These are phyloP conservation scores for Amaranthus palmeri DNA, from an alignment of 148 eudicot genomes.

Conservation along the genomic window DNA sequence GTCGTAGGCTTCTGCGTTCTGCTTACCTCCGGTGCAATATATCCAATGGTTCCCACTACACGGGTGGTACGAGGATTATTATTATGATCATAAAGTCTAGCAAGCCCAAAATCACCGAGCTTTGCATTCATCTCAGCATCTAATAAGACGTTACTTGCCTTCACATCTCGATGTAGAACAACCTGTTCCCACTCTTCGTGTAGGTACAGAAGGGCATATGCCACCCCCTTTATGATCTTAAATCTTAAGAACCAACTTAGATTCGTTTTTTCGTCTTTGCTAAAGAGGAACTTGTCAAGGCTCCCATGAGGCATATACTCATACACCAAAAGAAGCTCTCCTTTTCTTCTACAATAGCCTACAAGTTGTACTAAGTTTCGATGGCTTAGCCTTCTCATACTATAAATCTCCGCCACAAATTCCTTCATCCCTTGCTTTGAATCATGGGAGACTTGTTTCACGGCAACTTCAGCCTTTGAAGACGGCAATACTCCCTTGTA, in stretches of 20 bases:
- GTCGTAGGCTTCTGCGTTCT: conserved; percentile 25
- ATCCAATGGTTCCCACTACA: conserved; percentile 38
- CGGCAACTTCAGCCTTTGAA: conserved; percentile 17
- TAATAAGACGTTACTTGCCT: conserved; percentile 33
- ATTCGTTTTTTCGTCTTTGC: conserved; percentile 6
- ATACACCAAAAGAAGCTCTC: conserved; percentile 38
- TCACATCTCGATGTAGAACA: conserved; percentile 37
- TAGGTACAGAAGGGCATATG: conserved; percentile 33
- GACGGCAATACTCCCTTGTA: conserved; percentile 31
- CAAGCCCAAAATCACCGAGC: conserved; percentile 39
- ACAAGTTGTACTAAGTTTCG: conserved; percentile 39
- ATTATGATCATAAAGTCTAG: conserved; percentile 29
- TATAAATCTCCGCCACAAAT: conserved; percentile 26
- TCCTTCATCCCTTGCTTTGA: conserved; percentile 37
- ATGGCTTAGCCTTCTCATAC: conserved; percentile 37
- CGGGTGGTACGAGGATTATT: conserved; percentile 27
- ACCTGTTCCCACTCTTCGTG: conserved; percentile 38
- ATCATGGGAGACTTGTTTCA: conserved; percentile 35
- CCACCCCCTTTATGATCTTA: conserved; percentile 33
- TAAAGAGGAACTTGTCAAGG: conserved; percentile 40
- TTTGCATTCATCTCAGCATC: conserved; percentile 33
- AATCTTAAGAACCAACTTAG: conserved; percentile 29
- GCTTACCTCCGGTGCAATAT: conserved; percentile 35
- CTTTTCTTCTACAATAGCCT: conserved; percentile 36
- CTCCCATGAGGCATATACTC: conserved; percentile 47